Base-by-base conservation (phyloP, 768 basidiomycete species). In the Suillus cothurnatus region DNA sequence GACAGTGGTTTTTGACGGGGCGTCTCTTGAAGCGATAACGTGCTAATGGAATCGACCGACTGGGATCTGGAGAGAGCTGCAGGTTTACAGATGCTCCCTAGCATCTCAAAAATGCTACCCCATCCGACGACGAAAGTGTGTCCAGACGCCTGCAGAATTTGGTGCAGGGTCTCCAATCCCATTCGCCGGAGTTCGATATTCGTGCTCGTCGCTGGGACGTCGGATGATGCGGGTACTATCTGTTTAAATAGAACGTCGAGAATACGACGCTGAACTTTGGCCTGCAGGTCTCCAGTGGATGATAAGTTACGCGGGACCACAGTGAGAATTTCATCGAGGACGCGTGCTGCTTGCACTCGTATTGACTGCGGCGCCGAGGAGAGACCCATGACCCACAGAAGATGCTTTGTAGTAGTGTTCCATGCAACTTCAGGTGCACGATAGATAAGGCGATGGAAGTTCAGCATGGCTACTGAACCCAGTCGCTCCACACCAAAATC, bases 401-500 rank as follows among this genome's bases (percentile, higher is more conserved):
- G 84, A 72, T 98, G 96, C 1, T 80, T 81, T 0, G 92, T 95
- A 61, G 91, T 88, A 9, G 88, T 82, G 61, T 90, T 82, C 95
- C 96, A 98, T 3, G 93, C 95, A 14, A 95, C 80, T 15, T 90
- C 88, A 0, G 93, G 88, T 14, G 90, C 84, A n/a, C 90, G 85
- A 67, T 90, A 91, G 57, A 97, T 89, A 21, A 99, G 81, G 4
- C 97, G 88, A 72, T 93, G 88, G 31, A 97, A 89, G 72, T 98
- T 99, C 61, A 93, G 82, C 69, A 88, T 81, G 0, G 90, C 84
- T 12, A 97, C 89, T 1, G 86, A 85, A 11, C 94, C 92, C 28
- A 98, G 80, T 72, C 93, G 94, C 65, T 86, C 86, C 64, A 98
- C 89, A n/a, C 94, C 93, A 79, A 97, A 99, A 68, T 99, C 97